A percentile compares a stretch with the other conserved stretches of the same genome.
These are phyloP conservation scores for Penicillium riverlandense DNA, from an alignment of 495 filamentous ascomycete genomes.

Conservation along the genomic window DNA sequence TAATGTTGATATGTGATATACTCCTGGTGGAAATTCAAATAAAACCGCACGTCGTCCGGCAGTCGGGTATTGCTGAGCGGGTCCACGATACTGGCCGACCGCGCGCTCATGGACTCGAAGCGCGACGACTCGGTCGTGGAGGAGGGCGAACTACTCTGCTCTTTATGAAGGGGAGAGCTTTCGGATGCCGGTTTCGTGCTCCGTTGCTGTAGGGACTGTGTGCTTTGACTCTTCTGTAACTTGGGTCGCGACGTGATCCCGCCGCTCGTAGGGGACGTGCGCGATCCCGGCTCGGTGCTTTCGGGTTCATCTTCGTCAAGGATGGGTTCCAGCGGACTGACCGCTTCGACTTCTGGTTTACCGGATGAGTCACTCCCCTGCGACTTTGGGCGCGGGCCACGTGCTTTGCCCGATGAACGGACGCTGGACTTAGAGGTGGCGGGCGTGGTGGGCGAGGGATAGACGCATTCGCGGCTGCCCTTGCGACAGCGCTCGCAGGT, in stretches of 20 bases:
- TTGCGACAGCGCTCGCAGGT: constrained; percentile 86
- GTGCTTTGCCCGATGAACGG: constrained; percentile 37
- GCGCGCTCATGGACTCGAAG: constrained; percentile 26
- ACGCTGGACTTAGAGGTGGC: constrained; percentile 27
- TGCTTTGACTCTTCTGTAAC: constrained; percentile 24
- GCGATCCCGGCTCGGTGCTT: constrained; percentile 17
- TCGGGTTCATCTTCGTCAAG: constrained; percentile 50
- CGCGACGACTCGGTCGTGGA: constrained; percentile 26
- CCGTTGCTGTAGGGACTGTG: constrained; percentile 33
- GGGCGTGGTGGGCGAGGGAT: constrained; percentile 59
- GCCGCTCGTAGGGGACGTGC: constrained; percentile 19
- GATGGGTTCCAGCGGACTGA: constrained; percentile 51
- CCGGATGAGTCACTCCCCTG: constrained; percentile 45
- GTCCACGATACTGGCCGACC: constrained; percentile 28
- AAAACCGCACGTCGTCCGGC: constrained; percentile 64
- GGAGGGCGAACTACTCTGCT: constrained; percentile 38
- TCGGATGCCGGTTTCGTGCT: constrained; percentile 29
- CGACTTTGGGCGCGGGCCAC: constrained; percentile 34
- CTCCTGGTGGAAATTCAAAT: constrained; percentile 69
- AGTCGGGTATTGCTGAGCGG: constrained; percentile 37
- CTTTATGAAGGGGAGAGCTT: constrained; percentile 20
- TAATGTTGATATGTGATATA: constrained; percentile 76
- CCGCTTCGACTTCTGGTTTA: constrained; percentile 35
- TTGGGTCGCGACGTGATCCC: constrained; percentile 14
- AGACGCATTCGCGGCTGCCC: constrained; percentile 75